Evolutionary conservation across 495 filamentous ascomycete genomes (phyloP).

Genomic region (Pseudevernia furfuracea): DNA sequence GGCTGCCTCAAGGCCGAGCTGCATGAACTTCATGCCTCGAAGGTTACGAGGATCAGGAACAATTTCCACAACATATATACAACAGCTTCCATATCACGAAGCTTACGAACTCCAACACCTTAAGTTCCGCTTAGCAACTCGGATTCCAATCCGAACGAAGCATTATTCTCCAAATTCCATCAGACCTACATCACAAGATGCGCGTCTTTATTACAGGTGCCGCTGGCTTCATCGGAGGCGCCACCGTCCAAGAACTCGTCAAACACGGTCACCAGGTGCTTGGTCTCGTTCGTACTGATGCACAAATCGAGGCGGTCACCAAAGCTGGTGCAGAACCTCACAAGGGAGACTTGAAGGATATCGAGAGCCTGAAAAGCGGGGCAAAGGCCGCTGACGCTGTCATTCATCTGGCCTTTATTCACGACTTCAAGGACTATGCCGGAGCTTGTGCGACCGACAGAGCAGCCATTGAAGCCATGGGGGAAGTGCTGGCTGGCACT

Average conservation of each 20-base stretch:
- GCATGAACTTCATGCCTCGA: no score
- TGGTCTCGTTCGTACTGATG: constrained; percentile 38
- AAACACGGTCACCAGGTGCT: constrained; percentile 35
- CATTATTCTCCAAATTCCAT: not conserved
- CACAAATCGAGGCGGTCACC: not conserved
- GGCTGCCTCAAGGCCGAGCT: no score
- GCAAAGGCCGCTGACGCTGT: not conserved
- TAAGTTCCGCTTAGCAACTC: no score
- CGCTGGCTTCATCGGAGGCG: constrained; percentile 40
- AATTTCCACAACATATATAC: no score
- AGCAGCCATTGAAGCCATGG: constrained; percentile 36
- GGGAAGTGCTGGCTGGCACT: constrained; percentile 29
- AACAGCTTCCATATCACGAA: no score
- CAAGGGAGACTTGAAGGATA: not conserved
- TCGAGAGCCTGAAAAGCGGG: not conserved
- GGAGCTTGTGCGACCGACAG: constrained; percentile 30
- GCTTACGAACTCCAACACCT: no score
- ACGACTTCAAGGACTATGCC: constrained; percentile 29
- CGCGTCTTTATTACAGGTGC: constrained; percentile 44
- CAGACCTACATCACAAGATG: constrained; percentile 20
- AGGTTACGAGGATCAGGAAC: no score
- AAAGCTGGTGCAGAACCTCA: not conserved
- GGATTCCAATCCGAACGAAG: no score
- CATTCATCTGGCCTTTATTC: not conserved
- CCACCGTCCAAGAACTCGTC: constrained; percentile 38